Evolutionary conservation across 495 filamentous ascomycete genomes (phyloP), one percentile per base, ranked within the genome.

Genomic region (Penicillium coprophilum): DNA sequence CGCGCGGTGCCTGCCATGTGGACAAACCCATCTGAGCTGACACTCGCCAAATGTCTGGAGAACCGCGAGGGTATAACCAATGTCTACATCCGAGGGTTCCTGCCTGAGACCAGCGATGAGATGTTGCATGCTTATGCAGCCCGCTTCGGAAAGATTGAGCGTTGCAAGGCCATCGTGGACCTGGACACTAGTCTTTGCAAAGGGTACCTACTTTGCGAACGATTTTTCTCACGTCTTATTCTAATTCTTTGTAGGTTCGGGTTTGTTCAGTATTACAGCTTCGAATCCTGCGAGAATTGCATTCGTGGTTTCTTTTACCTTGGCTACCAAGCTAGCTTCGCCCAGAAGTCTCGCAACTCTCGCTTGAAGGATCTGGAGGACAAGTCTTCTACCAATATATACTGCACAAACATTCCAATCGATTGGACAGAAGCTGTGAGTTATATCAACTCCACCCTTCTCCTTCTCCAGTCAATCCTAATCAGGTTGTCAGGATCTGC

Each of bases 151-250:
- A 84, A 84, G 46, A 92, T 97, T 55, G 87, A 92, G 67, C 92
- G 89, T 55, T 95, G 90, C 70, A 99, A 97, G 76, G 91, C 94
- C 3, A 99, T 99, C 65, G 93, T 99, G 61, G 95, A 99, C 71
- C 83, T 89, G 27, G 85, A 87, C 54, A 94, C 90, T 31, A 88
- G 90, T 32, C 83, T 87, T 54, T 99, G 94, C 80, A 99, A 99
- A 78, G 94, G 94, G 93, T 95, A 76, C 63, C 80, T 17, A 20
- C 55, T 39, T 24, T 13, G 15, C 10, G 15, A 43, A 27, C 19
- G 0, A 5, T 24, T 13, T 19, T 23, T 20, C 23, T 44, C 3
- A 15, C 13, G 24, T 48, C 20, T 45, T 27, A 39, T 32, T 39
- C 52, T 67, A 39, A 65, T 55, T 62, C 19, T 53, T 24, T n/a